Evolutionary conservation across 805 yeast genomes (phyloP).

Genomic region (Metschnikowia orientalis): DNA sequence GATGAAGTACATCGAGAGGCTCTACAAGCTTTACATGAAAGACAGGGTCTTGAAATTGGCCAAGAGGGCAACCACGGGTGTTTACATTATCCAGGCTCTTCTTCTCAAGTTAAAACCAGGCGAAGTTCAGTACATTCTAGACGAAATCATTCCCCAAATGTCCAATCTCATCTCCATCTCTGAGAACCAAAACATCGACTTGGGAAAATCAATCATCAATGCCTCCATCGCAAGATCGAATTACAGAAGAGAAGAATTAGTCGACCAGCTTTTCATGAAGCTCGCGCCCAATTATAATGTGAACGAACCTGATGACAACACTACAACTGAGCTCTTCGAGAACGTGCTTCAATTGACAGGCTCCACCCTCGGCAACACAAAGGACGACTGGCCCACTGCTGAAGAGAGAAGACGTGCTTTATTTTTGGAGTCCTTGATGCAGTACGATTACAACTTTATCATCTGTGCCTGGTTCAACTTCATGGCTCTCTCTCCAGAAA

Average conservation of each 20-base stretch:
- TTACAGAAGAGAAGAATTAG: slow-evolving; percentile 57
- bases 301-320: slow-evolving; percentile 25
- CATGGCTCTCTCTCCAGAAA: slow-evolving; percentile 55
- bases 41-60: slow-evolving; percentile 71
- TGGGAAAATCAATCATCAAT: slow-evolving; percentile 62
- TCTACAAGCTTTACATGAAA: slow-evolving; percentile 67
- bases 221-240: slow-evolving; percentile 56
- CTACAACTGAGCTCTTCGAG: slow-evolving; percentile 54
- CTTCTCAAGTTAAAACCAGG: slow-evolving; percentile 58
- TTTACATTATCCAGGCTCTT: slow-evolving; percentile 70
- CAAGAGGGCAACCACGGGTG: slow-evolving; percentile 79
- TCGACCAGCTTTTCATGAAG: slow-evolving; percentile 40
- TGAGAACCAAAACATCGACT: slow-evolving; percentile 63
- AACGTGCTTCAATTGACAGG: slow-evolving; percentile 58
- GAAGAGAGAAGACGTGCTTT: slow-evolving; percentile 79
- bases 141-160: slow-evolving; percentile 62
- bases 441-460: slow-evolving; percentile 59
- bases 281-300: slow-evolving; percentile 39
- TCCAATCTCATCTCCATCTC: slow-evolving; percentile 45
- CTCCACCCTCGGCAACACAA: slow-evolving; percentile 76
- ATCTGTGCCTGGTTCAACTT: slow-evolving; percentile 56
- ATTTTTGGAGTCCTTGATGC: slow-evolving; percentile 68
- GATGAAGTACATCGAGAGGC: slow-evolving; percentile 61
- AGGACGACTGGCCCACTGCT: slow-evolving; percentile 89
- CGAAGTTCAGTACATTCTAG: slow-evolving; percentile 60